A percentile compares a stretch with the other conserved stretches of the same genome.
phyloP scores from a whole-genome alignment of 169 alveolate species.

The Perkinsus chesapeaki region DNA sequence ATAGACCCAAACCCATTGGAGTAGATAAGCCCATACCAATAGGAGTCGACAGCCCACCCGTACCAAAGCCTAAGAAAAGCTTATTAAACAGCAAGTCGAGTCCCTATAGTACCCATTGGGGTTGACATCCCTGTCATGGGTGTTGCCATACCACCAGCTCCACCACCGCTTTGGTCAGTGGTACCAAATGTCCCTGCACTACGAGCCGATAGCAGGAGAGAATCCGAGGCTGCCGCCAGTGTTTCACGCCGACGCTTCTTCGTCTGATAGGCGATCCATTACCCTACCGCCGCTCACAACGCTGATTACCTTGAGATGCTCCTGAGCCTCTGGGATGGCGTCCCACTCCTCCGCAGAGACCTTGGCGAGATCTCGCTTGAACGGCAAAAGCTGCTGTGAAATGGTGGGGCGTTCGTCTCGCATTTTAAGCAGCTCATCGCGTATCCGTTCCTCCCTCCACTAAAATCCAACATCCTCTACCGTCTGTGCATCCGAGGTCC shows the following conservation, averaged over 20 bases:
- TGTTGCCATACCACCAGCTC: background rate
- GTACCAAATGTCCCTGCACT: constrained; percentile 47
- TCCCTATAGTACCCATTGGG: constrained; percentile 19
- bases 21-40: background rate
- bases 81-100: constrained; percentile 15
- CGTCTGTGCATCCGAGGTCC: too few relatives aligned
- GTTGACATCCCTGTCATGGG: background rate
- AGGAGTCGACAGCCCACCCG: constrained; percentile 20
- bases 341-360: constrained; percentile 89
- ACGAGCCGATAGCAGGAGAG: background rate
- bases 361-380: constrained; percentile 33
- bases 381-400: constrained; percentile 40
- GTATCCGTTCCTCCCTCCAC: constrained; percentile 72
- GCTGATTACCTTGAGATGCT: constrained; percentile 45
- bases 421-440: constrained; percentile 66
- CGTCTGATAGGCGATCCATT: constrained; percentile 46
- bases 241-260: constrained; percentile 71
- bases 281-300: background rate
- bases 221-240: constrained; percentile 44
- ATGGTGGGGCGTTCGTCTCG: constrained; percentile 51
- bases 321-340: constrained; percentile 89
- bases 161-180: constrained; percentile 36
- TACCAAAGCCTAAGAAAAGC: constrained; percentile 21
- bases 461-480: too few relatives aligned
- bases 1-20: background rate